Conservation (phyloP, 768 basidiomycete species). For the Suillus alpinus region DNA sequence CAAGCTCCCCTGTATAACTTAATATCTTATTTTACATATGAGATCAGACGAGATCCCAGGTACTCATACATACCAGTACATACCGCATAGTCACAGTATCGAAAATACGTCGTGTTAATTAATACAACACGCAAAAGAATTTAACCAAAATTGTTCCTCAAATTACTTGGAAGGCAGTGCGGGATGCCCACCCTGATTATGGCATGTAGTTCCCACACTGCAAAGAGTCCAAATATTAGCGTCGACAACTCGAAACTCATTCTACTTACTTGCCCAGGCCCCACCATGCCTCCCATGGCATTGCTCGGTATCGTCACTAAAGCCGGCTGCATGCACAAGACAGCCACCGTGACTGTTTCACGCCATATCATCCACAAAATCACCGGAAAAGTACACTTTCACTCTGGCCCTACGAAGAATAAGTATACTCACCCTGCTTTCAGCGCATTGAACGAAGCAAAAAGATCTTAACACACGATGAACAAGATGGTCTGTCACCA, state of each 20-base stretch:
- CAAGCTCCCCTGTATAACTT: constrained; percentile 8
- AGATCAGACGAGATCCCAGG: background rate
- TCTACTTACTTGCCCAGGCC: background rate
- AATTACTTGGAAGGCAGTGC: no score
- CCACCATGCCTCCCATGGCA: constrained; percentile 72
- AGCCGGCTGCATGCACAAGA: constrained; percentile 81
- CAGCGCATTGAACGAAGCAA: constrained; percentile 75
- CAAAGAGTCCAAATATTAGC: background rate
- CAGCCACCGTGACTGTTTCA: constrained; percentile 79
- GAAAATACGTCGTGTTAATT: no score
- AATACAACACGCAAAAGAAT: no score
- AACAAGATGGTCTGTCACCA: constrained; percentile 55
- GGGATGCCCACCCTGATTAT: background rate
- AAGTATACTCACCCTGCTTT: constrained; percentile 3
- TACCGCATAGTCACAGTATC: no score
- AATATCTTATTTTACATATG: background rate
- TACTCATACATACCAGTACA: background rate
- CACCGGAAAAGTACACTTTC: constrained; percentile 67
- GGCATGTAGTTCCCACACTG: background rate
- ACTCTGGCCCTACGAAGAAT: background rate
- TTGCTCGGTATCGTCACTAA: constrained; percentile 76
- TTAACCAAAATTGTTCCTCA: no score
- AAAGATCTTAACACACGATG: constrained; percentile 78
- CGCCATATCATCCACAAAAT: constrained; percentile 68
- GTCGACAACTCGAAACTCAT: background rate